Evolutionary conservation across 768 basidiomycete genomes (phyloP).

Genomic region (Mycena latifolia): DNA sequence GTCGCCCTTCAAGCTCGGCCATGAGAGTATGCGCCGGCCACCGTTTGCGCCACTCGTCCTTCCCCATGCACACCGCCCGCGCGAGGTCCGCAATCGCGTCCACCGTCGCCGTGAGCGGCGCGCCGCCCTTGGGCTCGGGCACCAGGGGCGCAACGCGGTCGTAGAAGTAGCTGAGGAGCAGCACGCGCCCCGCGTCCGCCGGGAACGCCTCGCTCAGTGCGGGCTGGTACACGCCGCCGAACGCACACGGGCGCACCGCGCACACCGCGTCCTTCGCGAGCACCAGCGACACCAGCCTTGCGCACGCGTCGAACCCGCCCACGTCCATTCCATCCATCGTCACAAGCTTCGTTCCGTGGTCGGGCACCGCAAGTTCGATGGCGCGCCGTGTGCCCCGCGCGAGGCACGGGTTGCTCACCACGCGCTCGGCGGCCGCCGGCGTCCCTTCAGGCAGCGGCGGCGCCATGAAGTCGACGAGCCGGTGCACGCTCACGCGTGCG

Average conservation of each 20-base stretch:
- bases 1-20: slow-evolving; percentile 81
- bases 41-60: slow-evolving; percentile 66
- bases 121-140: slow-evolving; percentile 29
- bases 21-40: slow-evolving; percentile 54
- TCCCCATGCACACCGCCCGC: slow-evolving; percentile 79
- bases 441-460: too few species aligned
- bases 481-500: slow-evolving; percentile 87
- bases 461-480: slow-evolving; percentile 88
- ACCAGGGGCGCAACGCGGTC: slow-evolving; percentile 91
- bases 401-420: slow-evolving; percentile 85
- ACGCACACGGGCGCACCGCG: slow-evolving; percentile 93
- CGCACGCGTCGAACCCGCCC: slow-evolving; percentile 90
- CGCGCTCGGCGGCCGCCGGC: neutral
- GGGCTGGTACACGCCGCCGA: slow-evolving; percentile 98
- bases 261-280: slow-evolving; percentile 97
- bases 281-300: slow-evolving; percentile 85
- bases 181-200: slow-evolving; percentile 72
- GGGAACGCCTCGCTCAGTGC: slow-evolving; percentile 91
- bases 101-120: slow-evolving; percentile 15
- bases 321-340: slow-evolving; percentile 89
- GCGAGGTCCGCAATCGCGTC: slow-evolving; percentile 73
- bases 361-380: slow-evolving; percentile 73
- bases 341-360: slow-evolving; percentile 65
- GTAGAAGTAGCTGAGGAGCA: slow-evolving; percentile 98
- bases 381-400: slow-evolving; percentile 70